A percentile compares a stretch with the other conserved stretches of the same genome.
phyloP scores from a whole-genome alignment of 108 stramenopile species.

The Chaetoceros muelleri region DNA sequence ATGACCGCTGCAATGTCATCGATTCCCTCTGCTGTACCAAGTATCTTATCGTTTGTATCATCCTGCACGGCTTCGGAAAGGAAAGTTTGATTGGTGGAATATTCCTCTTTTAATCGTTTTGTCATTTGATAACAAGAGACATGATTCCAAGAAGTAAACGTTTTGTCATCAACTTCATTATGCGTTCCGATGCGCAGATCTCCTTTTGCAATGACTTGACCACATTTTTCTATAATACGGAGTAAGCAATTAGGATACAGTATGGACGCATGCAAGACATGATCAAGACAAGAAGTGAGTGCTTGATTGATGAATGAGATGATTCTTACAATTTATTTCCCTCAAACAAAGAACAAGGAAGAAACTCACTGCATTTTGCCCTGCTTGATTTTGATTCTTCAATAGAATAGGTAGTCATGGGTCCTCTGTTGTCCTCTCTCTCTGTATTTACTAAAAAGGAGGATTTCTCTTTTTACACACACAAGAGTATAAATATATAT shows the following conservation, averaged over 20 bases:
- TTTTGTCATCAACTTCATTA: not conserved
- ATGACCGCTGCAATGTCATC: constrained; percentile 21
- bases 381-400: not conserved
- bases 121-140: constrained; percentile 46
- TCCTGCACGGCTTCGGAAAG: constrained; percentile 38
- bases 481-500: no score
- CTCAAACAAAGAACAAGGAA: not conserved
- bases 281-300: no score
- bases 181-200: constrained; percentile 20
- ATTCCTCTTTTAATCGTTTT: constrained; percentile 17
- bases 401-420: not conserved
- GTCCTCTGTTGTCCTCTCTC: no score
- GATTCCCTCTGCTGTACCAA: constrained; percentile 11
- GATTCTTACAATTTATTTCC: not conserved
- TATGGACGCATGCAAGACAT: no score
- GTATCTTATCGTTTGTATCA: constrained; percentile 16
- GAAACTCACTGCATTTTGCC: not conserved
- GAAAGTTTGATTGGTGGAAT: constrained; percentile 26
- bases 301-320: no score
- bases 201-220: constrained; percentile 26
- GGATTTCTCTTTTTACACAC: no score
- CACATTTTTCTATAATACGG: constrained; percentile 18
- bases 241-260: not conserved
- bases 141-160: constrained; percentile 4
- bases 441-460: no score